Evolutionary conservation across 306 rosid species (phyloP), one percentile per base, ranked within the genome.

Genomic region (Lotus japonicus): DNA sequence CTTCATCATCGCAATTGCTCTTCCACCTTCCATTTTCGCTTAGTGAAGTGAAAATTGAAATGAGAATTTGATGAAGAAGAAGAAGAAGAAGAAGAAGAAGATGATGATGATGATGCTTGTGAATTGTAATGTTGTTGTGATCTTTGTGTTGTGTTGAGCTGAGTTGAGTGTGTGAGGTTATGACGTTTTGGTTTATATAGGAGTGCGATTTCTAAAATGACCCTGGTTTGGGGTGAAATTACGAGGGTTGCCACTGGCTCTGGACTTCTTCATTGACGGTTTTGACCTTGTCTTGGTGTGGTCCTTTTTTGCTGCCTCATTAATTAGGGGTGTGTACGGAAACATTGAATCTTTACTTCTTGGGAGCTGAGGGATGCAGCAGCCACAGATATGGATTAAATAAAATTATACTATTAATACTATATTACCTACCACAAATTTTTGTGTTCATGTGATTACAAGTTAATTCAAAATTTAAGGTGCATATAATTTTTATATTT

Each of bases 1-100:
- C 14, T 33, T 82, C 64, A 81, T 76, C 82, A 66, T 63, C 0
- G 43, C 65, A 58, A 58, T 55, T 2, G 4, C 19, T 11, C 83
- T 77, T 54, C 71, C 15, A 41, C 86, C 79, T 81, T 70, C 79
- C 83, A 80, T 77, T 16, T 55, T 4, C 7, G 5, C 7, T 5
- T 31, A 31, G 33, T 0, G 33, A 26, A 5, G 6, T 31, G 42
- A 48, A 1, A 39, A 35, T 9, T 26, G 4, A 13, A 2, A 5
- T 3, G 0, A 15, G 31, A 18, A 43, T 5, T 12, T 14, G 19
- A 19, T 21, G 18, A 7, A 42, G n/a, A 18, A 9, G 10, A 1
- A n/a, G 44, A 31, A n/a, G 13, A 44, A 42, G 3, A 56, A 9
- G 75, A 19, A n/a, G 63, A 31, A 12, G 13, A 44, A 42, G 3